phyloP scores from a whole-genome alignment of 23 red algal genomes.

The Gracilariopsis chorda region DNA sequence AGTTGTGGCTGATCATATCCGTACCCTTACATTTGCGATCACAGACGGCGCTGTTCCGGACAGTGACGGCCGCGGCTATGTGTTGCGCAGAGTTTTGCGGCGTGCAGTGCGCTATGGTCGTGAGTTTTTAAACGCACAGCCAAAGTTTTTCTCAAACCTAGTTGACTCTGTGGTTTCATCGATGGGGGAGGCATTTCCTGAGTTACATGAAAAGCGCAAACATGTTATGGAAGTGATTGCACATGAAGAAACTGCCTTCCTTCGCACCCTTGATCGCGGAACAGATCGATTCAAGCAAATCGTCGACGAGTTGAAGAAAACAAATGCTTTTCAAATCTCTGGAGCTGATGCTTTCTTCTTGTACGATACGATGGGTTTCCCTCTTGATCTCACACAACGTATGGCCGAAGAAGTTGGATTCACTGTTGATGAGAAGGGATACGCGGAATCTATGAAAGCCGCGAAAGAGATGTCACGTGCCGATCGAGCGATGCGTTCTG shows the following conservation, averaged over 20 bases:
- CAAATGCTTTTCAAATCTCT: constrained; percentile 55
- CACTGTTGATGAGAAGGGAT: constrained; percentile 84
- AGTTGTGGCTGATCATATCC: constrained; percentile 93
- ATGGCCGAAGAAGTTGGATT: constrained; percentile 92
- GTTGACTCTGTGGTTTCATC: constrained; percentile 66
- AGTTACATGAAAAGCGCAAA: constrained; percentile 71
- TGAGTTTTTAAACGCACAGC: constrained; percentile 84
- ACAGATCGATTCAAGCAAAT: constrained; percentile 83
- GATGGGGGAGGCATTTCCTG: constrained; percentile 82
- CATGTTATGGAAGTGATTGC: constrained; percentile 72
- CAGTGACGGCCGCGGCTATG: constrained; percentile 96
- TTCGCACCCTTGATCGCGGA: constrained; percentile 80
- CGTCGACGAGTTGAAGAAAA: constrained; percentile 31
- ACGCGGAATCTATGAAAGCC: constrained; percentile 63
- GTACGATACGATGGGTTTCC: constrained; percentile 99
- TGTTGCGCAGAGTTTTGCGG: constrained; percentile 89
- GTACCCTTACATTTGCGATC: constrained; percentile 93
- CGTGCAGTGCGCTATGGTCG: constrained; percentile 94
- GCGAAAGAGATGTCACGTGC: constrained; percentile 80
- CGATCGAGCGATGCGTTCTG: constrained; percentile 49
- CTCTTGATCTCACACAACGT: constrained; percentile 90
- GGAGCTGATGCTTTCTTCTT: constrained; percentile 97
- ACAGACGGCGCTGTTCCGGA: constrained; percentile 96
- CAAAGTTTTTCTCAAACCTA: constrained; percentile 73
- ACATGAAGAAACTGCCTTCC: constrained; percentile 90